Base-by-base conservation (phyloP, 495 filamentous ascomycete genomes). In the Aspergillus affinis region DNA sequence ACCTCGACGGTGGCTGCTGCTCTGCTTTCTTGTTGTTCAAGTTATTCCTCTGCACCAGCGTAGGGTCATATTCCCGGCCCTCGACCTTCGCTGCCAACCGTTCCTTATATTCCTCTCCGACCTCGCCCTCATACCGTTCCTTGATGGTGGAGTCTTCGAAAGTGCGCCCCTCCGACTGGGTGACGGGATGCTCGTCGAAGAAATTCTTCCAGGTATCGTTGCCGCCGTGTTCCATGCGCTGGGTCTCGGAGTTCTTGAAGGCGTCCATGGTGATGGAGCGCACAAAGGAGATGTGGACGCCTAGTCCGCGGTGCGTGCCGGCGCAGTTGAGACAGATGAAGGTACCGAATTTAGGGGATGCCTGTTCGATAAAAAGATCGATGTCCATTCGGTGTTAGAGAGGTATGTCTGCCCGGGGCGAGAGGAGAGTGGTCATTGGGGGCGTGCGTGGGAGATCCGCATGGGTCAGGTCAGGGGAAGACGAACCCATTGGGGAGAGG, bases 281-380 rank as follows among this genome's bases (percentile, higher is more conserved):
- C 55, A 98, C 91, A 77, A 98, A 98, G 69, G 92, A 97, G 69
- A 98, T 96, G 79, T 98, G 94, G 27, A 98, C 94, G 54, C 94
- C 94, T 17, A 98, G 84, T 3, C 91, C 90, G 64, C 94, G 90
- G 78, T 98, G 94, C 27, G 92, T 90, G 62, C 94, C 94, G 51
- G 94, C 94, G 78, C 94, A 98, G 60, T 86, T 90, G 48, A 98
- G 86, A 75, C 94, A 98, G 78, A 98, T 97, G 75, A 98, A 98
- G 74, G 95, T 90, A 63, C 85, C 85, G 72, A 89, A 86, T 79
- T 89, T 89, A 57, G 86, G 86, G 48, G 84, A 88, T 46, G 86
- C 86, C 84, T 86, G 8, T 48, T 45, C 1, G 36, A 57, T 50
- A 27, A 51, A 51, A 1, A 32, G 6, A 32, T 1, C 30, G 23